These are phyloP conservation scores for Monosporascus ibericus DNA, from an alignment of 2,329 filamentous ascomycete genomes.

Conservation along the genomic window DNA sequence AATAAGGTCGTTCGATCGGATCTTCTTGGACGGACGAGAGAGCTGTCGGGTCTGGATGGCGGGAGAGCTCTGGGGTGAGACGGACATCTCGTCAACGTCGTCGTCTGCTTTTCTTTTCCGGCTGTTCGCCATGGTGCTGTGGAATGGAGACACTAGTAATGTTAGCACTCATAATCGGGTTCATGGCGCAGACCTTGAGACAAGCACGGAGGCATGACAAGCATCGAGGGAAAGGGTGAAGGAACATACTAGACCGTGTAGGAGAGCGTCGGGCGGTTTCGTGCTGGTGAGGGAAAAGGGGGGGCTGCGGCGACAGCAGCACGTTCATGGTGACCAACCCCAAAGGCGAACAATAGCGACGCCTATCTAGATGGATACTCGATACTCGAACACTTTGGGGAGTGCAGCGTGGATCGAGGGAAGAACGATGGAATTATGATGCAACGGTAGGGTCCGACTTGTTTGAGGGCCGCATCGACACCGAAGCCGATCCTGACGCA, in stretches of 20 bases:
- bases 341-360: not conserved
- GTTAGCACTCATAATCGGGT: not conserved
- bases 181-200: not conserved
- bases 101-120: constrained; percentile 84
- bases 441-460: too few species aligned
- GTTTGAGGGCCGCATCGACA: too few species aligned
- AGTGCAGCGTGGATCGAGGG: too few species aligned
- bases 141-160: constrained; percentile 40
- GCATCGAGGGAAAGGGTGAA: constrained; percentile 1
- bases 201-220: not conserved
- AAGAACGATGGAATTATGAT: too few species aligned
- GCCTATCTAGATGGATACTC: too few species aligned
- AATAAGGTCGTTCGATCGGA: constrained; percentile 56
- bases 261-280: constrained; percentile 49
- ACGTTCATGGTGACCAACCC: constrained; percentile 48
- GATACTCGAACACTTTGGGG: too few species aligned
- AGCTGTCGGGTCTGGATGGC: constrained; percentile 65
- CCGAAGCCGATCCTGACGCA: too few species aligned
- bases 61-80: constrained; percentile 79
- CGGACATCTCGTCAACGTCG: constrained; percentile 84
- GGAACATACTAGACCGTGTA: constrained; percentile 47
- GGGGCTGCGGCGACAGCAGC: constrained; percentile 54
- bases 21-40: constrained; percentile 58
- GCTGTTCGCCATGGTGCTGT: constrained; percentile 45
- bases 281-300: constrained; percentile 54